A percentile compares a stretch with the other conserved stretches of the same genome.
Evolutionary conservation across 805 yeast species (phyloP).

Genomic region (Barnettozyma botsteinii): DNA sequence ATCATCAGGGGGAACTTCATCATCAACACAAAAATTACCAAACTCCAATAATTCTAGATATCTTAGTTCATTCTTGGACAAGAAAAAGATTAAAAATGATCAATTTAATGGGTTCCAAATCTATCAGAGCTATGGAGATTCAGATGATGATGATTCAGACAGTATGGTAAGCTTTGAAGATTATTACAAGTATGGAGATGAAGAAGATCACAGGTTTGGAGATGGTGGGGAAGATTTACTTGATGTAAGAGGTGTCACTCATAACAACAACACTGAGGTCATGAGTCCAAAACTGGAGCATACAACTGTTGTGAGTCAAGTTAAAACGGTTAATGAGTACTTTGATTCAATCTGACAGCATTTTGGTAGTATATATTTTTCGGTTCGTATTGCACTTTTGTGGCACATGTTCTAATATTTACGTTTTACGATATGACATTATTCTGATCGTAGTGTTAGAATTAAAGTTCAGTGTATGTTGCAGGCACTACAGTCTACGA

Average conservation of each 20-base stretch:
- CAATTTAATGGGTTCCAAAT: slow-evolving; percentile 24
- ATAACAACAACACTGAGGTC: slow-evolving; percentile 17
- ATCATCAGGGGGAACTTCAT: background rate
- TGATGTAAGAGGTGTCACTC: slow-evolving; percentile 18
- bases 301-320: background rate
- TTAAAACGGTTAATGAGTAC: slow-evolving; percentile 21
- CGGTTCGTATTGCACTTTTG: too few species aligned
- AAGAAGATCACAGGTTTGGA: slow-evolving; percentile 14
- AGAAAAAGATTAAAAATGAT: slow-evolving; percentile 21
- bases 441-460: too few species aligned
- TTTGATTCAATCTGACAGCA: slow-evolving; percentile 12
- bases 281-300: slow-evolving; percentile 11
- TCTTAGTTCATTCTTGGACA: slow-evolving; percentile 17
- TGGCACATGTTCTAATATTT: too few species aligned
- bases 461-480: too few species aligned
- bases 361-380: too few species aligned
- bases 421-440: too few species aligned
- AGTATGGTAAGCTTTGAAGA: slow-evolving; percentile 6
- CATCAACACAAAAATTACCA: slow-evolving; percentile 1
- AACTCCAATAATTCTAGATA: slow-evolving; percentile 20
- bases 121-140: slow-evolving; percentile 20
- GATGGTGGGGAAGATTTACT: slow-evolving; percentile 22
- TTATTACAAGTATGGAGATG: background rate
- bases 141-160: slow-evolving; percentile 15
- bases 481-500: too few species aligned